These are phyloP conservation scores for Penicillium rolfsii DNA, from an alignment of 2,329 filamentous ascomycete species.

Conservation along the genomic window DNA sequence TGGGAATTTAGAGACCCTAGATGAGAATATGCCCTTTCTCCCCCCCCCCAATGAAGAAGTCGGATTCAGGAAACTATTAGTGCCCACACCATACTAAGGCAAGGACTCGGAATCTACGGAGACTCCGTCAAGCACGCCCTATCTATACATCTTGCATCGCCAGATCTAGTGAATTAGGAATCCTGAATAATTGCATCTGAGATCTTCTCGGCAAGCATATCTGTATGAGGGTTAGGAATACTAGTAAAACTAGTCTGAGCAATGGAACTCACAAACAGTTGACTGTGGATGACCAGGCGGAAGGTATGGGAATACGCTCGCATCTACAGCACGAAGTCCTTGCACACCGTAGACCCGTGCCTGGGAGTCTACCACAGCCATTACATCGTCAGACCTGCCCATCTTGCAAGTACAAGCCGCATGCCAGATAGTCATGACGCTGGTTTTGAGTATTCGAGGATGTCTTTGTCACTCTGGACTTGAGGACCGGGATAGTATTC, in stretches of 20 bases:
- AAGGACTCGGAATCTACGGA: neutral
- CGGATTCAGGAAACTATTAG: too few relatives aligned
- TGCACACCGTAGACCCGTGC: conserved; percentile 37
- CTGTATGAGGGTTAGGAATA: conserved; percentile 16
- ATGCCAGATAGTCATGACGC: conserved; percentile 36
- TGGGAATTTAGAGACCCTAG: too few relatives aligned
- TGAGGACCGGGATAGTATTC: conserved; percentile 44
- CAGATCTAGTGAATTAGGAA: neutral
- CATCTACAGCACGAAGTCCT: conserved; percentile 40
- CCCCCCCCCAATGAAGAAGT: too few relatives aligned
- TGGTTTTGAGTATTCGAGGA: conserved; percentile 41
- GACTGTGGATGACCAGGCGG: conserved; percentile 45
- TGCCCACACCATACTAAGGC: neutral
- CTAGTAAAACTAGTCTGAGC: neutral
- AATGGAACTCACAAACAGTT: conserved; percentile 24
- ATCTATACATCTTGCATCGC: neutral
- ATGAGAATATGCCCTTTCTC: too few relatives aligned
- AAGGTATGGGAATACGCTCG: conserved; percentile 41
- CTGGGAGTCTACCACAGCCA: conserved; percentile 39
- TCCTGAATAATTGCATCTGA: conserved; percentile 19
- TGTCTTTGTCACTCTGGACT: conserved; percentile 47
- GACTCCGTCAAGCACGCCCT: neutral
- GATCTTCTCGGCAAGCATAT: conserved; percentile 32
- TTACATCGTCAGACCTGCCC: conserved; percentile 29
- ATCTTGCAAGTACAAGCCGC: conserved; percentile 38